These are phyloP conservation scores for Linum usitatissimum DNA, from an alignment of 345 rosid genomes.

Conservation along the genomic window DNA sequence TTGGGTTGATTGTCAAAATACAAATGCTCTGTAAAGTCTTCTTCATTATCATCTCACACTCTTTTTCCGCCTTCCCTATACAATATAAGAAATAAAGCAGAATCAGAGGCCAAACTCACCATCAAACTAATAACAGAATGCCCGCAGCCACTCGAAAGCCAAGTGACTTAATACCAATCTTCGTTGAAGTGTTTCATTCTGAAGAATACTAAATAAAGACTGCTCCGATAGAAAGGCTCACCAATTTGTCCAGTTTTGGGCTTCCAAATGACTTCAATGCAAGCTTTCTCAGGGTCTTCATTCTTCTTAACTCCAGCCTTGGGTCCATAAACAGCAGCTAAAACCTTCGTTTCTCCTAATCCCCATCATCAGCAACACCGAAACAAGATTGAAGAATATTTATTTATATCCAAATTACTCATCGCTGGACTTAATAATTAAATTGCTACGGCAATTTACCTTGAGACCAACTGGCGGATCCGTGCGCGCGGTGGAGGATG, in stretches of 20 bases:
- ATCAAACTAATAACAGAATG: neutral
- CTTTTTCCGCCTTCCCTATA: slow-evolving; percentile 66
- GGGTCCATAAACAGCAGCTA: slow-evolving; percentile 91
- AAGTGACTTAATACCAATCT: neutral
- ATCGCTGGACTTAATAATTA: neutral
- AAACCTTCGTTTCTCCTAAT: slow-evolving; percentile 74
- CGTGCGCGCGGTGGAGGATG: slow-evolving; percentile 81
- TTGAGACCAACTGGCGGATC: slow-evolving; percentile 94
- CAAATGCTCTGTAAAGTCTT: slow-evolving; percentile 80
- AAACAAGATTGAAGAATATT: neutral
- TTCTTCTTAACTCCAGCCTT: slow-evolving; percentile 83
- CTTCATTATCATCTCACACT: slow-evolving; percentile 73
- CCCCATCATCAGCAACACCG: slow-evolving; percentile 3
- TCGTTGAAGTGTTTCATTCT: neutral
- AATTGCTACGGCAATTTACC: slow-evolving; percentile 25
- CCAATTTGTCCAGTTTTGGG: slow-evolving; percentile 89
- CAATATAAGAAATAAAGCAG: slow-evolving; percentile 2
- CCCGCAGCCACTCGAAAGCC: neutral
- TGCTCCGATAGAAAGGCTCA: slow-evolving; percentile 9
- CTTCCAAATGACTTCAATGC: slow-evolving; percentile 88
- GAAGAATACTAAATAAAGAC: neutral
- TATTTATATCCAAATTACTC: neutral
- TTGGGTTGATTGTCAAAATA: slow-evolving; percentile 65
- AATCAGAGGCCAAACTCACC: slow-evolving; percentile 3
- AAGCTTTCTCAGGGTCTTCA: slow-evolving; percentile 86